Evolutionary conservation across 176 grass and related monocot genomes (phyloP), one percentile per base, ranked within the genome.

Genomic region (Olyra latifolia): DNA sequence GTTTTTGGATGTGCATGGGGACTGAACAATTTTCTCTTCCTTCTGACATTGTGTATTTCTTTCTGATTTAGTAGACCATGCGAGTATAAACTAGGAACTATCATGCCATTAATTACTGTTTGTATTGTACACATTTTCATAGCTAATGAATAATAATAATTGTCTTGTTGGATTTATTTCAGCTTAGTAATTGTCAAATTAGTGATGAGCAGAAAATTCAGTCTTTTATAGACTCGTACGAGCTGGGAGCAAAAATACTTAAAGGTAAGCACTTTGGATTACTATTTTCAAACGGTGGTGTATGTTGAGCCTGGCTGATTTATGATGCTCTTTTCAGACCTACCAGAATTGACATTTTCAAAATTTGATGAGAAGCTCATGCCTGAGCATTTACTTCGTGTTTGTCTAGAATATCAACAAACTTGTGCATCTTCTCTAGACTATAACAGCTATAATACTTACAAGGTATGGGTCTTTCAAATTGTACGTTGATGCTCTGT

Each of bases 151-250:
- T 35, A 35, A 35, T 44, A 19, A 60, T 62, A 70, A 50, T 80
- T 77, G 58, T 75, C 24, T 47, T 78, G 41, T n/a, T 83, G 77
- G 11, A 60, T 83, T 47, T 60, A 22, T 89, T 82, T 69, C 84
- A 97, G 92, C 70, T 87, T 58, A 72, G 55, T 41, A 84, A 72
- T 69, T 83, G 81, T 70, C 75, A 54, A 76, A 64, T 94, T 62
- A 85, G 88, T 73, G 90, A 91, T 62, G 80, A 80, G 43, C 89
- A 91, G 57, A 94, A 87, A 83, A 66, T 98, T 50, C 77, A 87
- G 17, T 91, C 78, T 84, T 98, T 98, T 17, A 77, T 89, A 55
- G 86, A 94, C 55, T 98, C 95, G 1, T 98, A 98, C 66, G 83
- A 74, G n/a, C 55, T 94, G 9, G 95, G 95, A 73, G 72, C 90